These are phyloP conservation scores for Cyberlindnera sargentensis DNA, from an alignment of 805 yeast species.

Conservation along the genomic window DNA sequence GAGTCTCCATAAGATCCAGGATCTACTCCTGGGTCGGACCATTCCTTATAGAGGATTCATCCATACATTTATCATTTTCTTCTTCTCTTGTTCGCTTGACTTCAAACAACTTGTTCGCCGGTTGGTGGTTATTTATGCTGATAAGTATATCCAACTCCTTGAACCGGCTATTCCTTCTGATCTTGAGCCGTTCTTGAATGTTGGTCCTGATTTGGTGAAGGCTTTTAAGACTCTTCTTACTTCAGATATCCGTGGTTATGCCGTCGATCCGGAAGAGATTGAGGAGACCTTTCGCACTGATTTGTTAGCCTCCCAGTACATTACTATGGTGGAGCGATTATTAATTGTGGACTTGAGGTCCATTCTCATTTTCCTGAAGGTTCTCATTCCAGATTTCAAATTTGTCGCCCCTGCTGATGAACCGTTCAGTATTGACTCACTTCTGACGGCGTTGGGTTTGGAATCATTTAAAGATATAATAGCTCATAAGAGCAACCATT, in stretches of 20 bases:
- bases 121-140: slow-evolving; percentile 1
- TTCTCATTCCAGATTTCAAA: slow-evolving; percentile 12
- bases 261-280: too few relatives aligned
- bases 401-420: background rate
- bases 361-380: slow-evolving; percentile 17
- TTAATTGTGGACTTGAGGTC: slow-evolving; percentile 16
- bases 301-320: background rate
- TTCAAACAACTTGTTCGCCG: slow-evolving; percentile 3
- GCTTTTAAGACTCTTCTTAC: too few relatives aligned
- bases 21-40: too few relatives aligned
- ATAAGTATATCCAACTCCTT: background rate
- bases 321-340: slow-evolving; percentile 6
- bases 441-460: too few relatives aligned
- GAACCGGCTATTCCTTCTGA: background rate
- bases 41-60: too few relatives aligned
- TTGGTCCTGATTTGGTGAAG: too few relatives aligned
- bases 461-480: slow-evolving; percentile 4
- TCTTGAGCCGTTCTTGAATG: too few relatives aligned
- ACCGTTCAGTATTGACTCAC: too few relatives aligned
- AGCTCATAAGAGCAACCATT: background rate
- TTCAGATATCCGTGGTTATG: too few relatives aligned
- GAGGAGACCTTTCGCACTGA: too few relatives aligned
- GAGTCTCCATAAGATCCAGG: background rate
- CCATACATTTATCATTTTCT: too few relatives aligned
- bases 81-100: slow-evolving; percentile 2